Percentiles rank a stretch among this genome's conserved stretches.
These are phyloP conservation scores for Naganishia cerealis DNA, from an alignment of 1,284 basidiomycete genomes.

Conservation along the genomic window DNA sequence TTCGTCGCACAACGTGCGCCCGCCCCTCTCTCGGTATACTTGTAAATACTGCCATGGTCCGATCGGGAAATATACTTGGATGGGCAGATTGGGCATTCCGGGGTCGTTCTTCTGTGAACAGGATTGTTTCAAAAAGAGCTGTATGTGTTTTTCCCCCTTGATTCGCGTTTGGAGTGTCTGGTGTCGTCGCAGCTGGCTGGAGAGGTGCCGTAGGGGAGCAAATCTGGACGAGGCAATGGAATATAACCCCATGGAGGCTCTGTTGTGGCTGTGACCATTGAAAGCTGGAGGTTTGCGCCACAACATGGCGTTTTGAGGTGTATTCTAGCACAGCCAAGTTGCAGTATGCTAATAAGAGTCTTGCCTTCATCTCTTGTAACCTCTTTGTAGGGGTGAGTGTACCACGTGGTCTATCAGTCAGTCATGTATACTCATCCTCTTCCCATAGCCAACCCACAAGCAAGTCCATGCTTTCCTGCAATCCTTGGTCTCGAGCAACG, in stretches of 20 bases:
- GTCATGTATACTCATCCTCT: not conserved
- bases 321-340: not conserved
- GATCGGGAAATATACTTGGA: not conserved
- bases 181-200: too few species aligned
- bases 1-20: not conserved
- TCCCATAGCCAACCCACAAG: constrained; percentile 46
- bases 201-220: not conserved
- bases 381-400: constrained; percentile 5
- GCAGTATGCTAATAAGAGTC: not conserved
- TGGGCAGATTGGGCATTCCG: constrained; percentile 50
- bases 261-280: too few species aligned
- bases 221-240: not conserved
- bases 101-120: constrained; percentile 56
- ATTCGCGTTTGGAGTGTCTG: not conserved
- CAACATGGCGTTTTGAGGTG: not conserved
- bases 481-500: constrained; percentile 29
- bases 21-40: not conserved
- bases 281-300: not conserved
- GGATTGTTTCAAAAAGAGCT: constrained; percentile 55
- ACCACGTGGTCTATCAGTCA: too few species aligned
- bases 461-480: constrained; percentile 44
- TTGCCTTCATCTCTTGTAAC: not conserved
- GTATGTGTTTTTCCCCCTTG: constrained; percentile 39
- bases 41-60: constrained; percentile 5
- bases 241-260: too few species aligned